These are phyloP conservation scores for Heracleum sosnowskyi DNA, from an alignment of 129 eudicot species.

Conservation along the genomic window DNA sequence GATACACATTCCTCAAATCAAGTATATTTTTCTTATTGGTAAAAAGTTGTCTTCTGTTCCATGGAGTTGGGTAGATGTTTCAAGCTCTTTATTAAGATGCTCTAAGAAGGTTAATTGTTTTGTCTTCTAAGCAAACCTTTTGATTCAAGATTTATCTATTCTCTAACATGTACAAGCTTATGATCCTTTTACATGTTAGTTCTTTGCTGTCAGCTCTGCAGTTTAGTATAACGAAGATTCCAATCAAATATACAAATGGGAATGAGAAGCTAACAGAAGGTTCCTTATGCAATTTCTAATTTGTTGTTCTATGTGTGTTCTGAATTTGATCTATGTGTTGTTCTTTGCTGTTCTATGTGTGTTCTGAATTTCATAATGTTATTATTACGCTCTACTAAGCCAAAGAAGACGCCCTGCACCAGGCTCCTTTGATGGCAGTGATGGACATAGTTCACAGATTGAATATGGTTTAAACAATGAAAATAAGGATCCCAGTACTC, in stretches of 20 bases:
- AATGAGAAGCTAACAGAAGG: slow-evolving; percentile 48
- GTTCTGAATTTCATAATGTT: too few relatives aligned
- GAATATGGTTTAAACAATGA: too few relatives aligned
- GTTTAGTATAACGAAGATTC: slow-evolving; percentile 58
- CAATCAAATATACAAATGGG: slow-evolving; percentile 39
- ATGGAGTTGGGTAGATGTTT: slow-evolving; percentile 78
- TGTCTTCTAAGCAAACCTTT: not conserved
- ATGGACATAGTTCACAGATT: too few relatives aligned
- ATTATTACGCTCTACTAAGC: too few relatives aligned
- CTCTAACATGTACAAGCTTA: not conserved
- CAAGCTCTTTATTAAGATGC: slow-evolving; percentile 52
- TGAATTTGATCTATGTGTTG: not conserved
- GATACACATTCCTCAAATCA: slow-evolving; percentile 65
- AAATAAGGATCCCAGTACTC: too few relatives aligned
- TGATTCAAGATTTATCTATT: not conserved
- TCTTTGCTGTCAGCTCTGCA: slow-evolving; percentile 52
- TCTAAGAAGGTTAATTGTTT: slow-evolving; percentile 45
- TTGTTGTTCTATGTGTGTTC: not conserved
- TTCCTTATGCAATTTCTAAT: slow-evolving; percentile 10
- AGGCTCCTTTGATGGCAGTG: too few relatives aligned
- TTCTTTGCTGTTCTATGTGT: too few relatives aligned
- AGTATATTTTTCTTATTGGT: slow-evolving; percentile 43
- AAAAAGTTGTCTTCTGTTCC: slow-evolving; percentile 33
- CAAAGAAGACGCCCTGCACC: too few relatives aligned
- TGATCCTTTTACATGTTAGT: slow-evolving; percentile 39